phyloP scores from a whole-genome alignment of 805 yeast species.

The Suhomyces pyralidae region DNA sequence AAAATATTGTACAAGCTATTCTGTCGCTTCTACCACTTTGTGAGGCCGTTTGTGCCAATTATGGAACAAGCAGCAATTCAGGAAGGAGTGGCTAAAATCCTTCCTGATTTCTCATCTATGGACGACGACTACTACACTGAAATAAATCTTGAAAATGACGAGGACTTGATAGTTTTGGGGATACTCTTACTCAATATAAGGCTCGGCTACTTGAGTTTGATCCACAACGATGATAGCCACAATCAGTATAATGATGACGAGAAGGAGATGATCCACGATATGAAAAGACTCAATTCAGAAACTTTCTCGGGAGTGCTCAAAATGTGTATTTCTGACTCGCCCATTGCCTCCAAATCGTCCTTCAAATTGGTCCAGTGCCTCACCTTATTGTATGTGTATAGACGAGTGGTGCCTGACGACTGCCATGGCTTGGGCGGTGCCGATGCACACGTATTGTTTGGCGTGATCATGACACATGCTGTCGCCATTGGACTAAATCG shows the following conservation, averaged over 20 bases:
- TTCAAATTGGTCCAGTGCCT: constrained; percentile 36
- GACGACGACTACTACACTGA: constrained; percentile 16
- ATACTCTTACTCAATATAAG: constrained; percentile 28
- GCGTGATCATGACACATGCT: constrained; percentile 37
- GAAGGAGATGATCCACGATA: constrained; percentile 25
- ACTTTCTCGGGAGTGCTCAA: constrained; percentile 29
- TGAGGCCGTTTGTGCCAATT: constrained; percentile 38
- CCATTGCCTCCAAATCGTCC: constrained; percentile 27
- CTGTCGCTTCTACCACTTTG: constrained; percentile 35
- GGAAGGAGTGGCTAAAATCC: constrained; percentile 22
- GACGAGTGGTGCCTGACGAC: constrained; percentile 40
- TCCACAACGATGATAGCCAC: constrained; percentile 30
- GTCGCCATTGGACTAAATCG: constrained; percentile 39
- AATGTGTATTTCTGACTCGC: constrained; percentile 34
- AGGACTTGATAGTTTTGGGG: constrained; percentile 30
- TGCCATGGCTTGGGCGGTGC: constrained; percentile 40
- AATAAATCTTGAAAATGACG: constrained; percentile 25
- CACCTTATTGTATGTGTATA: constrained; percentile 30
- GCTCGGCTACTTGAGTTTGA: constrained; percentile 38
- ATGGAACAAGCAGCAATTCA: constrained; percentile 28
- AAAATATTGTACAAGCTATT: constrained; percentile 23
- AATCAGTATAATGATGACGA: constrained; percentile 29
- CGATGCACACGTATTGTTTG: constrained; percentile 38
- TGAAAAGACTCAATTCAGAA: constrained; percentile 26
- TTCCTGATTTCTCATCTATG: constrained; percentile 21